Base-by-base conservation (phyloP, 495 filamentous ascomycete species). In the Talaromyces borbonicus region DNA sequence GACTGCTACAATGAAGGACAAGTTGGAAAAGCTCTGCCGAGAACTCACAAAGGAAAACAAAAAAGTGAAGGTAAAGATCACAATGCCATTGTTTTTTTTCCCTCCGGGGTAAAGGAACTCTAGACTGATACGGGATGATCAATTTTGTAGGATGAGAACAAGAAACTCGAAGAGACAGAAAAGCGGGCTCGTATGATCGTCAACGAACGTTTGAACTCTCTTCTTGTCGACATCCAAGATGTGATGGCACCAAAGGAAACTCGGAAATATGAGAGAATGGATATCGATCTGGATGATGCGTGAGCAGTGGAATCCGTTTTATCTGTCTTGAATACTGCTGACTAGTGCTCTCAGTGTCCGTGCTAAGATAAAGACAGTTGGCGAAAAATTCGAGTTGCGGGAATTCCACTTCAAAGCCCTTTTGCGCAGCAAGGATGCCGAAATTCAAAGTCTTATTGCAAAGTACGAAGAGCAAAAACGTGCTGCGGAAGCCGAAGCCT, bases 1-100 rank as follows among this genome's bases (percentile, higher is more conserved):
- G 62, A 89, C 85, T 16, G 78, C 83, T 7, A 80, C 79, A 8
- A 79, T 95, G 57, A 94, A 90, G 60, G 86, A 95, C 50, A 96
- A 96, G 63, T 68, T 97, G 30, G 93, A 97, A 59, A 97, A 95
- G 56, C 69, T 97, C 31, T 95, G 88, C 52, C 71, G 92, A 25
- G 90, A 97, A 56, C 69, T 96, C 26, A 88, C 90, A 32, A 85
- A 87, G 55, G 93, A 98, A 58, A 97, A 97, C 62, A 96, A 97
- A 61, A 87, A 90, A 60, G 74, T 98, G 14, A 97, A 97, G 82
- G 90, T 94, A 58, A 24, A 25, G 46, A 63, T n/a, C n/a, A n/a
- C n/a, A n/a, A n/a, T n/a, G n/a, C n/a, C n/a, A n/a, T n/a, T n/a
- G n/a, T n/a, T n/a, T n/a, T n/a, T n/a, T n/a, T n/a, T n/a, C n/a